Base-by-base conservation (phyloP, 1,284 basidiomycete genomes). In the Rugosomyces carneus region DNA sequence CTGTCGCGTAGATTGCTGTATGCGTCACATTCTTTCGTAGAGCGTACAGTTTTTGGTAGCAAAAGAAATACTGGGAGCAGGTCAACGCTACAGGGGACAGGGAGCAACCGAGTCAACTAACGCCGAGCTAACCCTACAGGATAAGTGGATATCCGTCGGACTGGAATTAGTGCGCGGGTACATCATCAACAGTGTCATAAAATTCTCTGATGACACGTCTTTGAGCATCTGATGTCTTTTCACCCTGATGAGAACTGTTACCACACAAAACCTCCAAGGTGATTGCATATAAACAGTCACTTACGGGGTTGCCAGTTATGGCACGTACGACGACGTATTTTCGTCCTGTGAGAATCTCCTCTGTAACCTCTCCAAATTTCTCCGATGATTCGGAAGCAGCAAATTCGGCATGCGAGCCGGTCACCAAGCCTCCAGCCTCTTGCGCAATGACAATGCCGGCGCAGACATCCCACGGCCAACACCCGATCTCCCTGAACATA, bases 391-490 rank as follows among this genome's bases (percentile, higher is more conserved):
- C 57, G 3, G 68, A 63, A 5, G 63, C 75, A 48, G 63, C 75
- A 63, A 65, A 75, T 53, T 70, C 67, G 1, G 64, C 64, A 46
- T 83, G 80, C 24, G 80, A 79, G 32, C 89, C 90, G 20, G 83
- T 84, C 24, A 88, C 79, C 18, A 84, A 69, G 19, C 87, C 81
- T 5, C 93, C 93, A 0, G 94, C 90, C 64, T 97, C 95, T 52
- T 89, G 76, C 0, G 90, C 89, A 53, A 99, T 94, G 51, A 94
- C 84, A n/a, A 91, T 81, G 0, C 93, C 94, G 0, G 95, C 90
- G 56, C 85, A 90, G 41, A 93, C 84, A 61, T 93, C 91, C 90
- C 90, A 93, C n/a, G 90, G 81, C 84, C 86, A 91, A 62, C 88
- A 91, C 7, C 92, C 93, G 48, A 93, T 89, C 68, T 95, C 93